These are phyloP conservation scores for Phyllosticta citribraziliensis DNA, from an alignment of 2,329 filamentous ascomycete species.

Conservation along the genomic window DNA sequence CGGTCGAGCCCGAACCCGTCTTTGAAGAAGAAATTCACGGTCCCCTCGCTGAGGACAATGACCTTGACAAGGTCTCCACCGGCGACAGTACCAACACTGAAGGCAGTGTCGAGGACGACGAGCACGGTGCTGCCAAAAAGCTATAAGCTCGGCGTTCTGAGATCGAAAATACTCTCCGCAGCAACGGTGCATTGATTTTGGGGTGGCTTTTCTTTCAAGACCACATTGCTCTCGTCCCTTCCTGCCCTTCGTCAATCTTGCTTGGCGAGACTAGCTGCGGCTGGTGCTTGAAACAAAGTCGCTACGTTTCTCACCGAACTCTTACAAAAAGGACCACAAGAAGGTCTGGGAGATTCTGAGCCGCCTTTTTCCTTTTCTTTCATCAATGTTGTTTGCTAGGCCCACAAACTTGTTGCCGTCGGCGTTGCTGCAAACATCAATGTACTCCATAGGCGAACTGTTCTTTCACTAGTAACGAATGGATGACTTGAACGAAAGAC, in stretches of 20 bases:
- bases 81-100: constrained; percentile 41
- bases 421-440: not conserved
- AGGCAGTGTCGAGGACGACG: constrained; percentile 50
- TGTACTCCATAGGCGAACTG: constrained; percentile 3
- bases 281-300: not conserved
- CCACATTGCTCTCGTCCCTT: not conserved
- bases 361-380: not conserved
- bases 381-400: not conserved
- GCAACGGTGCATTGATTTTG: not conserved
- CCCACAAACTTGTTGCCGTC: no score
- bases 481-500: not conserved
- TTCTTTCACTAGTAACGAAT: constrained; percentile 7
- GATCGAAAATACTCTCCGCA: not conserved
- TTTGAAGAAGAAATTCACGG: constrained; percentile 83
- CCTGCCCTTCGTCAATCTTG: not conserved
- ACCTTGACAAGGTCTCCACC: constrained; percentile 41
- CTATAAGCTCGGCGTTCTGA: not conserved
- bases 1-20: constrained; percentile 78
- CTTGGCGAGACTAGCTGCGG: not conserved
- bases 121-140: constrained; percentile 15
- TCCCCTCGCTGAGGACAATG: constrained; percentile 46
- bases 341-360: constrained; percentile 4
- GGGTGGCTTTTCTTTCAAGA: not conserved
- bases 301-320: not conserved
- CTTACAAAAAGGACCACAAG: constrained; percentile 11